These are phyloP conservation scores for Pythium aristosporum DNA, from an alignment of 352 stramenopile genomes.

Conservation along the genomic window DNA sequence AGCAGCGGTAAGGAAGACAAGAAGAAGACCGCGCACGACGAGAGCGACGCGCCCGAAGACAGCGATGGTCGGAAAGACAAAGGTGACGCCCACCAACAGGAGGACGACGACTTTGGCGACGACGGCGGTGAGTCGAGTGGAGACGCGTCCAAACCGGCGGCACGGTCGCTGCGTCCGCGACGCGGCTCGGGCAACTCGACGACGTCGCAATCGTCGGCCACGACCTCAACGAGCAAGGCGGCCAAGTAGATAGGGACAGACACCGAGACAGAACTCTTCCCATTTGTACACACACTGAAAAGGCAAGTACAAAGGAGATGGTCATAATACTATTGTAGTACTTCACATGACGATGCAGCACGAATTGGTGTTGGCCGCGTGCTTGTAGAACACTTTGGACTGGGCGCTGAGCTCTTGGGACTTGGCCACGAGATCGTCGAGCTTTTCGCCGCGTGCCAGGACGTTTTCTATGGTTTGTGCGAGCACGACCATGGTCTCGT, in stretches of 20 bases:
- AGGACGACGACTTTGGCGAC: conserved; percentile 38
- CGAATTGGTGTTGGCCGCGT: conserved; percentile 99
- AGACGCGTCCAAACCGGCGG: conserved; percentile 37
- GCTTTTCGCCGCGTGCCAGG: conserved; percentile 97
- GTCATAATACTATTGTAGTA: too few relatives aligned
- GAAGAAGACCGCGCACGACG: conserved; percentile 20
- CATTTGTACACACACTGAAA: too few relatives aligned
- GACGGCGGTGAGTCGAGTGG: conserved; percentile 44
- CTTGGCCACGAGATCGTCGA: conserved; percentile 99
- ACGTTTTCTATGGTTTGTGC: conserved; percentile 99
- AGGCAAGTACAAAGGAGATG: too few relatives aligned
- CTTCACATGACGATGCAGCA: conserved; percentile 95
- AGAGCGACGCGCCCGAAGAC: conserved; percentile 31
- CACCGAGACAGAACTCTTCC: too few relatives aligned
- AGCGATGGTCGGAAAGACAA: conserved; percentile 24
- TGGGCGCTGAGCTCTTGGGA: conserved; percentile 97
- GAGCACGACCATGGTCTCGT: conserved; percentile 98
- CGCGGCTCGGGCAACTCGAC: conserved; percentile 34
- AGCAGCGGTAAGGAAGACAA: conserved; percentile 5
- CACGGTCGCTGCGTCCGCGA: conserved; percentile 58
- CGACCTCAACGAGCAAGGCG: conserved; percentile 23
- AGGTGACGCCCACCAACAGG: conserved; percentile 15
- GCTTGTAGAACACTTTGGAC: conserved; percentile 99
- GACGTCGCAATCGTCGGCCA: conserved; percentile 10
- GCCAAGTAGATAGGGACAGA: conserved; percentile 31